Evolutionary conservation across 2,329 filamentous ascomycete species (phyloP).

Genomic region (Venturia oleaginea): DNA sequence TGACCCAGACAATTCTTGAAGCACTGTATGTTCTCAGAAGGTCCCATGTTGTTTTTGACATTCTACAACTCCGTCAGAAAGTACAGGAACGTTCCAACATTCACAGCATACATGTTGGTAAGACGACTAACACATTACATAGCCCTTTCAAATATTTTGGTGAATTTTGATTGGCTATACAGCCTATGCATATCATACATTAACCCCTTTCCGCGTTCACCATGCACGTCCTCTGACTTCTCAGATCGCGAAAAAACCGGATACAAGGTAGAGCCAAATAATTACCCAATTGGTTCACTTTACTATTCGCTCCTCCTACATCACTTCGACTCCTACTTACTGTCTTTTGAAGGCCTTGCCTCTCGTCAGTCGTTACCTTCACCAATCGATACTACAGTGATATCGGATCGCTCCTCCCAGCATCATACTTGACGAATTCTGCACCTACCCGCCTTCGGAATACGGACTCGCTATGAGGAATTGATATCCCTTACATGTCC

Average conservation of each 20-base stretch:
- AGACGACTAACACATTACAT: not conserved
- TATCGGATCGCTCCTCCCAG: not conserved
- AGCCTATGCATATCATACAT: not conserved
- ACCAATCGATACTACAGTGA: not conserved
- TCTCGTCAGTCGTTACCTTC: not conserved
- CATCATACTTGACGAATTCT: not conserved
- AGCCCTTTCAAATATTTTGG: not conserved
- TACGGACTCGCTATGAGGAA: not conserved
- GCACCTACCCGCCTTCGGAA: not conserved
- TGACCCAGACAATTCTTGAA: not conserved
- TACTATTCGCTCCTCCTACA: not conserved
- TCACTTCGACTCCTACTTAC: not conserved
- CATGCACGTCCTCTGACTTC: not conserved
- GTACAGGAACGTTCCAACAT: not conserved
- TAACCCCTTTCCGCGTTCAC: not conserved
- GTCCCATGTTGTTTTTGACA: not conserved
- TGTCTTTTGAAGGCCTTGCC: not conserved
- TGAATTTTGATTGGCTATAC: not conserved
- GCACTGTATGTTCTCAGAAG: not conserved
- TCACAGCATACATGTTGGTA: not conserved
- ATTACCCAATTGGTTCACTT: not conserved
- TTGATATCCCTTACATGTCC: conserved; percentile 5
- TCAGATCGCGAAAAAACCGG: not conserved
- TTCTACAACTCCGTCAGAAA: not conserved
- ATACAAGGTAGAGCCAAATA: not conserved